Conservation (phyloP, 2,329 filamentous ascomycete species). For the Trichophyton rubrum region DNA sequence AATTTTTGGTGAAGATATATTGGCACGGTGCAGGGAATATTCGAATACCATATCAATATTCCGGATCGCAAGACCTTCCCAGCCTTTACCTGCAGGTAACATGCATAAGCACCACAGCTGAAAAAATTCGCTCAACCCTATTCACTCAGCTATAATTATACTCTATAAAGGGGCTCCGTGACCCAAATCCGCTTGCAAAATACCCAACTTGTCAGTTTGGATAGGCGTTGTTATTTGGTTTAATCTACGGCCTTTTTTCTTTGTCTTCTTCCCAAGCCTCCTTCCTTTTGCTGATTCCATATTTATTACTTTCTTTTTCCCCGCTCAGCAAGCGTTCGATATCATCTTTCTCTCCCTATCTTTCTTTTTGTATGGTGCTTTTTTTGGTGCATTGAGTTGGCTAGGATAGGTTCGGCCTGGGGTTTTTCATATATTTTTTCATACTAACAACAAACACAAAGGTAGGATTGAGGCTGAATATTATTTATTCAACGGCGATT, state of each 20-base stretch:
- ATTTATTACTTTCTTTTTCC: not conserved
- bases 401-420: not conserved
- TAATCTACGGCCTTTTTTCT: not conserved
- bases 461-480: not conserved
- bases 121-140: not conserved
- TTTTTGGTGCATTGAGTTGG: not conserved
- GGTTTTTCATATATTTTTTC: not conserved
- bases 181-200: not conserved
- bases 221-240: not conserved
- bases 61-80: constrained; percentile 38
- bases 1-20: constrained; percentile 29
- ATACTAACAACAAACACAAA: not conserved
- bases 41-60: constrained; percentile 36
- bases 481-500: not conserved
- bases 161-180: not conserved
- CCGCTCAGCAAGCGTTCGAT: not conserved
- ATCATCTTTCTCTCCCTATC: not conserved
- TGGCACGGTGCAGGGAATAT: constrained; percentile 37
- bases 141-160: not conserved
- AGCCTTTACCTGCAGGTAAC: constrained; percentile 31
- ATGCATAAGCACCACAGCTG: not conserved
- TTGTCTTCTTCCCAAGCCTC: not conserved
- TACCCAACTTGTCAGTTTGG: not conserved
- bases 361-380: not conserved
- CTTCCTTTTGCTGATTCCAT: not conserved